These are phyloP conservation scores for Sphagnum magellanicum DNA, from an alignment of 228 moss, liverwort and hornwort species.

Conservation along the genomic window DNA sequence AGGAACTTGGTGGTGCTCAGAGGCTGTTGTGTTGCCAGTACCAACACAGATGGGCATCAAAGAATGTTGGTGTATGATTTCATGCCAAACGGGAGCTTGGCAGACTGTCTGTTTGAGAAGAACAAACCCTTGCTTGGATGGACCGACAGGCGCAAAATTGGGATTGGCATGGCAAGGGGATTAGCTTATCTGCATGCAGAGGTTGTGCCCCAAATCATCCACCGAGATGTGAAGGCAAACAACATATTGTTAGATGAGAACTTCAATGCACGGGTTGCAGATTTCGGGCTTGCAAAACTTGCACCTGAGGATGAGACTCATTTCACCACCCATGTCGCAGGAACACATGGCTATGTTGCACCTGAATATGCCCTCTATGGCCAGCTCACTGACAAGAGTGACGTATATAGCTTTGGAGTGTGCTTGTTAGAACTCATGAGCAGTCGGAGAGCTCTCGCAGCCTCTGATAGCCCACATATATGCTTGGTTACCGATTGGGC, in stretches of 20 bases:
- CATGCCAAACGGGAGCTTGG: conserved; percentile 23
- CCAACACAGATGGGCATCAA: conserved; percentile 23
- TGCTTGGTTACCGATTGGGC: conserved; percentile 42
- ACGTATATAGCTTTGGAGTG: conserved; percentile 52
- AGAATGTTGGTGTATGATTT: conserved; percentile 31
- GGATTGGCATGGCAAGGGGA: conserved; percentile 32
- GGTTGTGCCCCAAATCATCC: conserved; percentile 29
- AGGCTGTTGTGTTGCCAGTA: conserved; percentile 24
- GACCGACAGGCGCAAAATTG: conserved; percentile 33
- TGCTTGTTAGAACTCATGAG: conserved; percentile 47
- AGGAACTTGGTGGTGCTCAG: conserved; percentile 27
- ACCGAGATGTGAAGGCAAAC: conserved; percentile 39
- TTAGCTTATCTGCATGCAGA: conserved; percentile 37
- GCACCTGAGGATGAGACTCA: conserved; percentile 25
- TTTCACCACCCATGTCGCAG: conserved; percentile 21
- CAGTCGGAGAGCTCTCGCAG: conserved; percentile 18
- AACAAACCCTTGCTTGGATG: conserved; percentile 21
- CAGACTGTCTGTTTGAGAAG: conserved; percentile 21
- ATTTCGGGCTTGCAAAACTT: conserved; percentile 40
- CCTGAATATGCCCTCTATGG: conserved; percentile 49
- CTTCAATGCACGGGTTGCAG: conserved; percentile 31
- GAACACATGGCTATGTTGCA: conserved; percentile 44
- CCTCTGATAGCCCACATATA: conserved; percentile 1
- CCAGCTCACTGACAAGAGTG: conserved; percentile 39
- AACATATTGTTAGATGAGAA: conserved; percentile 43